Evolutionary conservation across 129 eudicot species (phyloP).

Genomic region (Tanacetum coccineum): DNA sequence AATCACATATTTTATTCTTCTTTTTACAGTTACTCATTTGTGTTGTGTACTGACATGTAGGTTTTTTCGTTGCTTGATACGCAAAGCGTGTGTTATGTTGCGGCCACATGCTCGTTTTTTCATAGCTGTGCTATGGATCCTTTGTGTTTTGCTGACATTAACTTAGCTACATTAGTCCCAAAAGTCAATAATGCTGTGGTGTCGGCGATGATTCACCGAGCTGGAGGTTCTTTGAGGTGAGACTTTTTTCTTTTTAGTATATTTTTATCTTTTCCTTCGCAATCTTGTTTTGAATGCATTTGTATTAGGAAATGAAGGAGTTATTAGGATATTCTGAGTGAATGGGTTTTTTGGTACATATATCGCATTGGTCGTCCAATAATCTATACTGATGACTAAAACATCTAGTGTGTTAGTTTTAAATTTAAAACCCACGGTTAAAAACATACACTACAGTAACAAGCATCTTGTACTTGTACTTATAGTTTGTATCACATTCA

Average conservation of each 20-base stretch:
- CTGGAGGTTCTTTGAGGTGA: conserved; percentile 62
- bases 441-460: too few relatives aligned
- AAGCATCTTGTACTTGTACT: neutral
- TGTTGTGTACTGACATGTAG: conserved; percentile 31
- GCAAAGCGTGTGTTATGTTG: conserved; percentile 65
- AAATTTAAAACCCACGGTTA: too few relatives aligned
- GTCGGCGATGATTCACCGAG: conserved; percentile 74
- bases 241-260: conserved; percentile 11
- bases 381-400: neutral
- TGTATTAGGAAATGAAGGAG: too few relatives aligned
- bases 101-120: conserved; percentile 73
- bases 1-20: neutral
- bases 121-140: conserved; percentile 78
- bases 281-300: neutral
- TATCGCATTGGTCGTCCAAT: too few relatives aligned
- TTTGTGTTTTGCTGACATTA: conserved; percentile 62
- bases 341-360: too few relatives aligned
- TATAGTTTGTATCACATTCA: conserved; percentile 28
- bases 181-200: conserved; percentile 76
- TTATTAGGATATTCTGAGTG: too few relatives aligned
- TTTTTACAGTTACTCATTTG: neutral
- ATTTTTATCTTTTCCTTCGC: neutral
- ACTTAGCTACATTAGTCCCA: conserved; percentile 64
- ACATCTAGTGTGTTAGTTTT: neutral
- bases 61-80: conserved; percentile 77